These are phyloP conservation scores for Beauveria sp. DNA, from an alignment of 2,329 filamentous ascomycete species.

Conservation along the genomic window DNA sequence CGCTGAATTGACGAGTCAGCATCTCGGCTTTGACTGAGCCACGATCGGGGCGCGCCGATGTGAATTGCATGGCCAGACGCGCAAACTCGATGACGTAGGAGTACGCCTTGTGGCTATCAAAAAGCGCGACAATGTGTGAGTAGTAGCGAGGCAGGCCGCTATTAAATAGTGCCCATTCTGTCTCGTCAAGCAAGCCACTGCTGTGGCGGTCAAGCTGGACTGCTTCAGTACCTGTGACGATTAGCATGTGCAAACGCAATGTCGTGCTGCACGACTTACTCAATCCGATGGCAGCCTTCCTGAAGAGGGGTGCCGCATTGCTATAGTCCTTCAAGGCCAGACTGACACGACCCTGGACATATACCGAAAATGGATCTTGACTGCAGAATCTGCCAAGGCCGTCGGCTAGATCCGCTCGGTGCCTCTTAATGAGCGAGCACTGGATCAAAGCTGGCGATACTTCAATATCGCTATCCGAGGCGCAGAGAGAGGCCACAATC, in stretches of 20 bases:
- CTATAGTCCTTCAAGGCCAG: conserved; percentile 67
- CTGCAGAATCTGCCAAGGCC: conserved; percentile 50
- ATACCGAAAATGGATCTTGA: conserved; percentile 59
- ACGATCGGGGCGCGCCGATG: conserved; percentile 24
- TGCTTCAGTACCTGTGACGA: conserved; percentile 35
- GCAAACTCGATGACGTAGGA: conserved; percentile 82
- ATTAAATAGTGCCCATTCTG: conserved; percentile 62
- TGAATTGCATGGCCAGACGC: conserved; percentile 62
- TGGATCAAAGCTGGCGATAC: conserved; percentile 53
- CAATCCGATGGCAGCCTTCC: conserved; percentile 73
- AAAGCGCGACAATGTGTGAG: conserved; percentile 74
- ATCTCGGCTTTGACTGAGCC: conserved; percentile 57
- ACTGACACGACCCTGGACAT: conserved; percentile 75
- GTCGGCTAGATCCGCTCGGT: conserved; percentile 51
- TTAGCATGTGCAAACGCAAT: conserved; percentile 19
- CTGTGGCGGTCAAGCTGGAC: conserved; percentile 46
- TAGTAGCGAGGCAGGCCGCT: conserved; percentile 78
- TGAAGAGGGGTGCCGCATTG: conserved; percentile 68
- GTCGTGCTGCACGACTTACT: conserved; percentile 48
- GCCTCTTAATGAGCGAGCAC: conserved; percentile 52
- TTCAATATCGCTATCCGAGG: conserved; percentile 57
- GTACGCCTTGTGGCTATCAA: conserved; percentile 68
- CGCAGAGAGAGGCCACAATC: conserved; percentile 59
- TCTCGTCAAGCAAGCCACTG: conserved; percentile 63
- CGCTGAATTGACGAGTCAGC: conserved; percentile 75